phyloP scores from a whole-genome alignment of 2,329 filamentous ascomycete species.

The Ophiostoma australiae region DNA sequence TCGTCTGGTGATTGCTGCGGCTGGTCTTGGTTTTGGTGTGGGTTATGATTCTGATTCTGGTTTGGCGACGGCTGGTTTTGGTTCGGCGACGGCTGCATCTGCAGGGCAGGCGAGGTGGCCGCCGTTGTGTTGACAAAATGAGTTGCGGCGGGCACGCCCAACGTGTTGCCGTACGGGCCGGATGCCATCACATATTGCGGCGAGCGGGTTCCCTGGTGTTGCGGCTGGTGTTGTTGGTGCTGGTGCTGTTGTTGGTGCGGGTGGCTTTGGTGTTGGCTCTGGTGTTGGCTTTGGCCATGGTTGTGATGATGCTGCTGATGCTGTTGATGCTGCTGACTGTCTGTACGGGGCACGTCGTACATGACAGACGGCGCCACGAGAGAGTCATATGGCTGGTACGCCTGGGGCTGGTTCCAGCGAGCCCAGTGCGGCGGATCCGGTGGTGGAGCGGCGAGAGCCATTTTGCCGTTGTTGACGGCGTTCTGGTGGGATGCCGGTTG shows the following conservation, averaged over 20 bases:
- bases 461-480: conserved; percentile 33
- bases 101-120: background rate
- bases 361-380: conserved; percentile 3
- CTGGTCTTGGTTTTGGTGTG: background rate
- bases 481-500: background rate
- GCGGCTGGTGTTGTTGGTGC: conserved; percentile 9
- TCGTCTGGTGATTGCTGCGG: background rate
- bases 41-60: background rate
- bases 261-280: conserved; percentile 17
- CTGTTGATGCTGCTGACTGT: conserved; percentile 3
- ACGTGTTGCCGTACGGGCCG: background rate
- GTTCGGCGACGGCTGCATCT: background rate
- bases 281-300: conserved; percentile 17
- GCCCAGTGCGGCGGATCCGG: conserved; percentile 48
- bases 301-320: conserved; percentile 17
- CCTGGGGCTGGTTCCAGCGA: conserved; percentile 49
- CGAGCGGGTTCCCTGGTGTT: conserved; percentile 3
- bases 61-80: background rate
- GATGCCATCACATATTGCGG: conserved; percentile 13
- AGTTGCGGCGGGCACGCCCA: background rate
- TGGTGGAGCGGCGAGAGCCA: conserved; percentile 48
- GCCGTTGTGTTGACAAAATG: conserved; percentile 29
- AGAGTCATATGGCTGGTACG: conserved; percentile 21
- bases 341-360: conserved; percentile 12
- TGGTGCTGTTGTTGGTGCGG: conserved; percentile 6